phyloP scores from a whole-genome alignment of 208 protist species.

The Wallacemonas collosoma region DNA sequence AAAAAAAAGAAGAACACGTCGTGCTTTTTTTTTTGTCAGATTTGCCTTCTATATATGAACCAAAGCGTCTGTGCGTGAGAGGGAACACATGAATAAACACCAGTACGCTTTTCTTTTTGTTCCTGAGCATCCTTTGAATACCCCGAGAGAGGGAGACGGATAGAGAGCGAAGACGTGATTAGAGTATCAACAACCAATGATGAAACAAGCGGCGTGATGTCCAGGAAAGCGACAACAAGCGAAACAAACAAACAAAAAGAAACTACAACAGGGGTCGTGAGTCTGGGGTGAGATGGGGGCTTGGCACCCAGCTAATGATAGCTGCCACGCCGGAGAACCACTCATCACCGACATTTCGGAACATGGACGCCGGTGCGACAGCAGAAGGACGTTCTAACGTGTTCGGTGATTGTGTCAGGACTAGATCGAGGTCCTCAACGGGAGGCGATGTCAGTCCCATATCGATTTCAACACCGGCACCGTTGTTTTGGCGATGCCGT shows the following conservation, averaged over 20 bases:
- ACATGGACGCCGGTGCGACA: conserved; percentile 4
- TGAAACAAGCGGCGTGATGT: too few relatives aligned
- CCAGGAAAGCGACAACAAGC: neutral
- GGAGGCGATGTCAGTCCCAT: neutral
- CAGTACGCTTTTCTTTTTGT: neutral
- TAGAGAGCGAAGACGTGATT: conserved; percentile 7
- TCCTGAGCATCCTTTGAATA: neutral
- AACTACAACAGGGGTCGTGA: conserved; percentile 5
- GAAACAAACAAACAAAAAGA: neutral
- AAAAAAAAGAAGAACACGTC: conserved; percentile 19
- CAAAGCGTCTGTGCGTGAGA: neutral
- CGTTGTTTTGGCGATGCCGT: neutral
- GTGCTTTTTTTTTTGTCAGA: neutral
- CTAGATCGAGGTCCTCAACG: conserved; percentile 6
- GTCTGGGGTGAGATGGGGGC: conserved; percentile 8
- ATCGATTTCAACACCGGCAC: neutral
- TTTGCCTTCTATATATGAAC: neutral
- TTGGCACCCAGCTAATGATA: conserved; percentile 5
- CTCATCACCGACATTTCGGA: conserved; percentile 4
- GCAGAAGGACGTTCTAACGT: neutral
- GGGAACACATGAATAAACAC: too few relatives aligned
- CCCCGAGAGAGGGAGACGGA: neutral
- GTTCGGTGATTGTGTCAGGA: neutral
- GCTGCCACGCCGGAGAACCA: conserved; percentile 5
- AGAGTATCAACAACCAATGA: neutral